phyloP scores from a whole-genome alignment of 2,329 filamentous ascomycete species.

The Onygenales sp. region DNA sequence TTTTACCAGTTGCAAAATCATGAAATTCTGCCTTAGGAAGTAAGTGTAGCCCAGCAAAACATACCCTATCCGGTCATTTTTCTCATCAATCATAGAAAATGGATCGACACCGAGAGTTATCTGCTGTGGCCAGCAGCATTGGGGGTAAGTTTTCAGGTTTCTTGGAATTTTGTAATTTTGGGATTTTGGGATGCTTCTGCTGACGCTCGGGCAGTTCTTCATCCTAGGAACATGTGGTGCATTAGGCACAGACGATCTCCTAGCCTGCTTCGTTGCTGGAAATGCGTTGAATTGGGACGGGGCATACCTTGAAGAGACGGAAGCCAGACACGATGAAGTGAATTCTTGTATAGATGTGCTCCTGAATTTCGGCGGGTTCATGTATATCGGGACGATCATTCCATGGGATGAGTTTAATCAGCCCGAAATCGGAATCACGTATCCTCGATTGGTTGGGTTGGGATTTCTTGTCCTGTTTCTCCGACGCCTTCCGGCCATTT shows the following conservation, averaged over 20 bases:
- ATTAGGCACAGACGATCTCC: constrained; percentile 50
- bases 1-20: constrained; percentile 36
- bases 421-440: constrained; percentile 45
- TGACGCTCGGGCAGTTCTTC: constrained; percentile 37
- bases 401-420: constrained; percentile 48
- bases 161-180: not conserved
- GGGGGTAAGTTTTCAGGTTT: constrained; percentile 25
- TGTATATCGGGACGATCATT: constrained; percentile 48
- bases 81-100: constrained; percentile 29
- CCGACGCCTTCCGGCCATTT: constrained; percentile 48
- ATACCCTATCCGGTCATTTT: constrained; percentile 7
- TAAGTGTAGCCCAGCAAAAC: constrained; percentile 7
- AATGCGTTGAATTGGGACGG: constrained; percentile 55
- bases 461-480: constrained; percentile 46
- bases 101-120: constrained; percentile 49
- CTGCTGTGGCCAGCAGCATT: constrained; percentile 44
- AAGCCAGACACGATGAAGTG: constrained; percentile 51
- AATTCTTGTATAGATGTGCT: constrained; percentile 50
- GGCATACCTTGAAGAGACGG: constrained; percentile 46
- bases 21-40: constrained; percentile 33
- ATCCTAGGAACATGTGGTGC: constrained; percentile 48
- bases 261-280: constrained; percentile 53
- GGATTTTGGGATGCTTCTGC: not conserved
- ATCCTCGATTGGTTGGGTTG: constrained; percentile 41
- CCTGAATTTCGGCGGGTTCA: constrained; percentile 52